These are phyloP conservation scores for Wickerhamiella nectarea DNA, from an alignment of 805 yeast species.

Conservation along the genomic window DNA sequence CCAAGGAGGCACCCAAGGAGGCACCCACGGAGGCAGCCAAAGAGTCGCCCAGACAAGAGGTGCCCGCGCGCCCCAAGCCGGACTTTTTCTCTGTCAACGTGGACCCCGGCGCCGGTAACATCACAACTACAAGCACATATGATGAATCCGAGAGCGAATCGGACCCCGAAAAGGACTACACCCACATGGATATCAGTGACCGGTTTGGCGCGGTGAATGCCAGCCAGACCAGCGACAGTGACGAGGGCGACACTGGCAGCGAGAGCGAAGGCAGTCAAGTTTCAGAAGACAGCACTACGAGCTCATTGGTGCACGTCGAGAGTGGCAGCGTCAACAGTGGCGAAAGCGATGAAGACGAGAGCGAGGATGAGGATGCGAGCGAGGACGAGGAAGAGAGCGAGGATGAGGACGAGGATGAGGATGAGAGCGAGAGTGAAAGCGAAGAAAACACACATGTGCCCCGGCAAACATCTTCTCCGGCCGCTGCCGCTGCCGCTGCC, in stretches of 20 bases:
- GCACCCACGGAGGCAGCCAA: too few species aligned
- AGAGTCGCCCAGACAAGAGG: background rate
- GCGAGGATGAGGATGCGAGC: slow-evolving; percentile 1
- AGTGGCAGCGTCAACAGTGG: background rate
- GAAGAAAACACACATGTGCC: too few species aligned
- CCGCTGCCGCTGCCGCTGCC: too few species aligned
- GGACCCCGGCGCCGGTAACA: background rate
- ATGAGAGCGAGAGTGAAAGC: background rate
- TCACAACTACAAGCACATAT: background rate
- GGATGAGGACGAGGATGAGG: slow-evolving; percentile 1
- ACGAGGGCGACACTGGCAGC: background rate
- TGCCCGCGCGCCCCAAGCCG: background rate
- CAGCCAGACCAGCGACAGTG: background rate
- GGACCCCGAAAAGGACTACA: background rate
- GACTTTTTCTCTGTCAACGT: background rate
- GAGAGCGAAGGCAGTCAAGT: too few species aligned
- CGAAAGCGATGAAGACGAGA: slow-evolving; percentile 2
- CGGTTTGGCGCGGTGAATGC: background rate
- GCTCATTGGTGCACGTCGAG: too few species aligned
- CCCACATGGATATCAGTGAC: background rate
- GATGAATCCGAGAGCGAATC: background rate
- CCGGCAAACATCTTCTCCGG: too few species aligned
- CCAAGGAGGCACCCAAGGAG: background rate
- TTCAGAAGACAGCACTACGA: too few species aligned
- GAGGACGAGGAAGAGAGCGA: background rate